Conservation (phyloP, 2,329 filamentous ascomycete species). For the Drechslerella coelobrocha region DNA sequence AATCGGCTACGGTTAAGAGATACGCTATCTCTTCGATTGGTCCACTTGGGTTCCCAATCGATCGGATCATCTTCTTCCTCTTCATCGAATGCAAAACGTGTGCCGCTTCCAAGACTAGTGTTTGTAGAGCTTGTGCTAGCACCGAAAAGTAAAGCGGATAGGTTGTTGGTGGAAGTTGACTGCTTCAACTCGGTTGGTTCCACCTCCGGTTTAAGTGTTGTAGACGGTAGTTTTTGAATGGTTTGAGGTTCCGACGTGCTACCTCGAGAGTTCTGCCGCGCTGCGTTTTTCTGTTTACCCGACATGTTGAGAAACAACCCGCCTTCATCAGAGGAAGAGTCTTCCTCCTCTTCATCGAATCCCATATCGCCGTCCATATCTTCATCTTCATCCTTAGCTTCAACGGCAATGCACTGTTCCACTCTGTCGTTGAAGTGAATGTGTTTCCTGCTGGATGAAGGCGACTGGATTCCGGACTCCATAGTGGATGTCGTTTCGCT, state of each 20-base stretch:
- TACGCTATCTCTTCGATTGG: slow-evolving; percentile 40
- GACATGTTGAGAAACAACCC: slow-evolving; percentile 79
- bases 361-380: slow-evolving; percentile 66
- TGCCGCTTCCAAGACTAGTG: slow-evolving; percentile 44
- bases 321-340: slow-evolving; percentile 67
- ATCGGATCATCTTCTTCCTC: slow-evolving; percentile 54
- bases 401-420: slow-evolving; percentile 91
- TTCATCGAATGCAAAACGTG: slow-evolving; percentile 50
- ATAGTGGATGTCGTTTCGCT: slow-evolving; percentile 71
- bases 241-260: slow-evolving; percentile 73
- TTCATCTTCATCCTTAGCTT: slow-evolving; percentile 79
- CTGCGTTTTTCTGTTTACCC: slow-evolving; percentile 63
- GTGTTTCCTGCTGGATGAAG: slow-evolving; percentile 71
- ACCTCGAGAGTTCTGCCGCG: slow-evolving; percentile 66
- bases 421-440: slow-evolving; percentile 98
- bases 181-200: slow-evolving; percentile 74
- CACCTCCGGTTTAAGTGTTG: slow-evolving; percentile 81
- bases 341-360: slow-evolving; percentile 62
- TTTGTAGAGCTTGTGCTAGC: slow-evolving; percentile 57
- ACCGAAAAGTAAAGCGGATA: slow-evolving; percentile 54
- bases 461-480: slow-evolving; percentile 74
- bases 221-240: slow-evolving; percentile 85
- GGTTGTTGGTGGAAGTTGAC: slow-evolving; percentile 61
- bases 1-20: slow-evolving; percentile 40
- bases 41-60: slow-evolving; percentile 51